Evolutionary conservation across 2,329 filamentous ascomycete species (phyloP).

Genomic region (Gyromitra esculenta): DNA sequence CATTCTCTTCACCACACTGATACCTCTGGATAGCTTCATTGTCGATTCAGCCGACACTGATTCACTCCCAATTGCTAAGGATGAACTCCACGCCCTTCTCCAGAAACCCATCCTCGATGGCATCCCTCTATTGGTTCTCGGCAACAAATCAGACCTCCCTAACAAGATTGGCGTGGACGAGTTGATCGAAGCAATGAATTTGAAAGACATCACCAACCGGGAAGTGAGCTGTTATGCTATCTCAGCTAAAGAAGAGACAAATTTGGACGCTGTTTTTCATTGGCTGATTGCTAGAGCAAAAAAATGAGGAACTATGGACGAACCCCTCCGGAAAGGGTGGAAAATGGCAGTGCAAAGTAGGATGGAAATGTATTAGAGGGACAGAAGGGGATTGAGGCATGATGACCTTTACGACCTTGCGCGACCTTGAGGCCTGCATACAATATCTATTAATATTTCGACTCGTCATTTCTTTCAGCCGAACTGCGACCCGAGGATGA

Average conservation of each 20-base stretch:
- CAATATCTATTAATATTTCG: conserved; percentile 46
- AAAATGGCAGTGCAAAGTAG: conserved; percentile 18
- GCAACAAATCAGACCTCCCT: conserved; percentile 96
- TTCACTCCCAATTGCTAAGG: conserved; percentile 79
- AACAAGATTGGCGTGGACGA: conserved; percentile 92
- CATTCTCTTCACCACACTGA: conserved; percentile 56
- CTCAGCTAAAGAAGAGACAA: conserved; percentile 98
- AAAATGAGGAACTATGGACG: conserved; percentile 65
- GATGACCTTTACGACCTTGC: conserved; percentile 45
- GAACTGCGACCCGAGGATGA: conserved; percentile 28
- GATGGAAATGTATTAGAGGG: conserved; percentile 30
- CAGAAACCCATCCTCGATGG: conserved; percentile 83
- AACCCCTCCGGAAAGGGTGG: conserved; percentile 12
- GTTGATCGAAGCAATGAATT: conserved; percentile 88
- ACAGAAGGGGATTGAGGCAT: conserved; percentile 12
- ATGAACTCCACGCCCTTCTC: conserved; percentile 91
- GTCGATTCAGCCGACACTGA: conserved; percentile 91
- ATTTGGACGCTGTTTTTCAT: conserved; percentile 93
- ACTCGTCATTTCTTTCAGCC: conserved; percentile 28
- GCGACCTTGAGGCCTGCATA: conserved; percentile 36
- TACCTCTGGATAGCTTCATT: conserved; percentile 73
- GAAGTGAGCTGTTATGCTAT: conserved; percentile 99
- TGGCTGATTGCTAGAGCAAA: conserved; percentile 93
- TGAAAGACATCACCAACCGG: conserved; percentile 87
- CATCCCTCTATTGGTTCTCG: conserved; percentile 91